These are phyloP conservation scores for Alternaria arbusti DNA, from an alignment of 2,329 filamentous ascomycete genomes.

Conservation along the genomic window DNA sequence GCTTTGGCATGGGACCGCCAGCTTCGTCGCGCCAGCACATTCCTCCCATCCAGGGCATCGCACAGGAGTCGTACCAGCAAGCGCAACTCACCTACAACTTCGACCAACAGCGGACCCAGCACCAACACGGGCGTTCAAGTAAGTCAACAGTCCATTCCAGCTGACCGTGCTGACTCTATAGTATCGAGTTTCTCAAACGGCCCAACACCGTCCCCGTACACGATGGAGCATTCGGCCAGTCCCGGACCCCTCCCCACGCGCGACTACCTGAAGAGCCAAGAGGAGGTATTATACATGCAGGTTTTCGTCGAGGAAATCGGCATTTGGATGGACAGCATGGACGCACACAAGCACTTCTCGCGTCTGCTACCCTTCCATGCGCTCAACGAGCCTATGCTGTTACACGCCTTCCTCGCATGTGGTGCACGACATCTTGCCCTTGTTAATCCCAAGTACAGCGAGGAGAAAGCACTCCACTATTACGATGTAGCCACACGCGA, in stretches of 20 bases:
- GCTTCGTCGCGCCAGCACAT: constrained; percentile 55
- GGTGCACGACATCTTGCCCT: constrained; percentile 81
- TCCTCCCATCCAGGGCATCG: constrained; percentile 58
- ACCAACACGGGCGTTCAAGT: constrained; percentile 31
- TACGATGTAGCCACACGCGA: constrained; percentile 85
- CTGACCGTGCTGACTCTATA: constrained; percentile 16
- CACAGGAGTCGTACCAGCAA: constrained; percentile 56
- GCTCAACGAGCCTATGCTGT: constrained; percentile 81
- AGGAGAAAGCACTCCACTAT: constrained; percentile 80
- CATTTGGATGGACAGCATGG: constrained; percentile 93
- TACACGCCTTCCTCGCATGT: constrained; percentile 88
- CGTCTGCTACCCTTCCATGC: constrained; percentile 83
- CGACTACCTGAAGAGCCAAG: constrained; percentile 72
- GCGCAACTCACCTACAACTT: constrained; percentile 51
- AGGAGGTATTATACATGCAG: constrained; percentile 89
- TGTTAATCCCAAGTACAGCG: constrained; percentile 71
- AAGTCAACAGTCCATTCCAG: constrained; percentile 6
- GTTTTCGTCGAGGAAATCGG: constrained; percentile 90
- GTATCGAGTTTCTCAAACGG: constrained; percentile 33
- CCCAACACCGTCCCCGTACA: constrained; percentile 32
- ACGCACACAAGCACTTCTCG: constrained; percentile 84
- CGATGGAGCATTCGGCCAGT: constrained; percentile 32
- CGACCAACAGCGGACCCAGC: constrained; percentile 39
- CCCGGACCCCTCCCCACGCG: constrained; percentile 47
- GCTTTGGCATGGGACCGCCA: constrained; percentile 39